phyloP scores from a whole-genome alignment of 176 grass and related monocot genomes.

The Oryza meyeriana region DNA sequence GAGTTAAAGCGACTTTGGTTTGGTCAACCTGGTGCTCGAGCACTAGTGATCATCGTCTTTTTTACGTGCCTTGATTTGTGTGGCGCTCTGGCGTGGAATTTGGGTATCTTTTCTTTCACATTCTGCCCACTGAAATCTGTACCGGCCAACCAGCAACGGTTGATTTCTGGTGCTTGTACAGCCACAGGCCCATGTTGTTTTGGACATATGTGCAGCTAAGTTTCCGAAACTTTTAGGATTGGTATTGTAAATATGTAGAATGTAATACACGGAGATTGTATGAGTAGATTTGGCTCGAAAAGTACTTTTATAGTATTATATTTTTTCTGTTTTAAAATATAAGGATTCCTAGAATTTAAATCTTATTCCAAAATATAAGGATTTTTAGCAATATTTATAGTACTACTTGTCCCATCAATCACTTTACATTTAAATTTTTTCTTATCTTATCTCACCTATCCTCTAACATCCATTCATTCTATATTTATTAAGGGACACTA shows the following conservation, averaged over 20 bases:
- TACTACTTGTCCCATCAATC: too few relatives aligned
- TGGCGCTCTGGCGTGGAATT: neutral
- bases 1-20: slow-evolving; percentile 14
- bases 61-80: neutral
- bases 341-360: too few relatives aligned
- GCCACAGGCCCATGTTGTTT: neutral
- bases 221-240: neutral
- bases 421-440: too few relatives aligned
- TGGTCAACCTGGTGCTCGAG: slow-evolving; percentile 24
- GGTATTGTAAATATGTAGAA: neutral
- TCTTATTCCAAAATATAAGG: too few relatives aligned
- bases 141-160: neutral
- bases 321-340: too few relatives aligned
- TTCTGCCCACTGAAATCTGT: neutral
- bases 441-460: too few relatives aligned
- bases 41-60: neutral
- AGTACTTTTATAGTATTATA: too few relatives aligned
- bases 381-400: too few relatives aligned
- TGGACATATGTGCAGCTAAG: neutral
- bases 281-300: too few relatives aligned
- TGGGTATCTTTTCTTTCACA: neutral
- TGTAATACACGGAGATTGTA: neutral
- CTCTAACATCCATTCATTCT: too few relatives aligned
- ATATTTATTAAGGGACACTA: too few relatives aligned
- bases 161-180: neutral